phyloP scores from a whole-genome alignment of 2,329 filamentous ascomycete genomes.

The Hypoxylon sp. region DNA sequence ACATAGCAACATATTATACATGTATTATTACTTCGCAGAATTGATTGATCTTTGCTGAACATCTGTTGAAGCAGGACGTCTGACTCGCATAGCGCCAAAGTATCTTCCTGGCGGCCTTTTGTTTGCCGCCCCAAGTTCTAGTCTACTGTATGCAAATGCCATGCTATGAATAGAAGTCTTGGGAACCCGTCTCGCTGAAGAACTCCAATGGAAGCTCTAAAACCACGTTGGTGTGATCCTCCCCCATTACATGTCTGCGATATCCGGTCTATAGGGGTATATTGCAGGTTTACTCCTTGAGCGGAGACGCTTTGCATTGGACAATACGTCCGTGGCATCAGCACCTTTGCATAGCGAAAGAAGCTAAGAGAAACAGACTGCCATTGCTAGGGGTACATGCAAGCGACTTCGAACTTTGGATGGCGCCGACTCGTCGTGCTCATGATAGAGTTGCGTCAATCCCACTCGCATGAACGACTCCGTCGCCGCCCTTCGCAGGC shows the following conservation, averaged over 20 bases:
- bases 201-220: not conserved
- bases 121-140: conserved; percentile 4
- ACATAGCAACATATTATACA: no score
- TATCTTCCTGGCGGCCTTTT: not conserved
- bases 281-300: conserved; percentile 27
- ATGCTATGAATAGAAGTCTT: conserved; percentile 19
- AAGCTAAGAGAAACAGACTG: conserved; percentile 5
- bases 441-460: conserved; percentile 41
- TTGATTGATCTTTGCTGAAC: not conserved
- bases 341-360: not conserved
- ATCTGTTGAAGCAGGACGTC: not conserved
- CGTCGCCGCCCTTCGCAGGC: conserved; percentile 38
- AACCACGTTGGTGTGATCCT: conserved; percentile 9
- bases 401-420: not conserved
- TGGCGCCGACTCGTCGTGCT: conserved; percentile 22
- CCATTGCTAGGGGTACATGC: not conserved
- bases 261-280: conserved; percentile 41
- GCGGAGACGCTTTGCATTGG: conserved; percentile 1
- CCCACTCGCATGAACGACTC: conserved; percentile 46
- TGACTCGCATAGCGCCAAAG: not conserved
- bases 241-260: conserved; percentile 21
- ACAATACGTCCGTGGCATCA: not conserved
- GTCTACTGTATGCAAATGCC: conserved; percentile 19
- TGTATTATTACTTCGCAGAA: not conserved
- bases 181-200: conserved; percentile 1